Percentiles rank a stretch among this genome's conserved stretches.
phyloP scores from a whole-genome alignment of 163 green algal species.

The Prototheca wickerhamii region DNA sequence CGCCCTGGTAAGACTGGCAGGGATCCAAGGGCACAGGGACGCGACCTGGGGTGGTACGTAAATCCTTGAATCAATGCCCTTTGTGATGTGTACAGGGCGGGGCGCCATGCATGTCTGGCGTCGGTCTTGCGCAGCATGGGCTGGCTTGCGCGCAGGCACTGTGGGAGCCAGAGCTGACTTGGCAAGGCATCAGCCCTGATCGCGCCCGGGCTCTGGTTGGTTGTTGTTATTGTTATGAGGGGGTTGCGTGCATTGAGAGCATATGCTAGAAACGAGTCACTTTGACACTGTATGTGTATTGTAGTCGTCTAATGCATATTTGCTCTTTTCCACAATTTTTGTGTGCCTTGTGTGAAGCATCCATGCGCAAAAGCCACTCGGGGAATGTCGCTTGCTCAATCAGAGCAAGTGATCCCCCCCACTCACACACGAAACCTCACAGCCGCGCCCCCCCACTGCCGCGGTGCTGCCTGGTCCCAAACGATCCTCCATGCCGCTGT shows the following conservation, averaged over 20 bases:
- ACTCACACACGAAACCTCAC: not conserved
- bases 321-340: too few relatives aligned
- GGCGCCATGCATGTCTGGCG: not conserved
- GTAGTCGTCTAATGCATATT: too few relatives aligned
- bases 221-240: too few relatives aligned
- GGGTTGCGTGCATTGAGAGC: too few relatives aligned
- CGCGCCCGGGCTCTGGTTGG: too few relatives aligned
- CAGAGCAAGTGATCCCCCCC: not conserved
- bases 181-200: too few relatives aligned
- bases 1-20: not conserved
- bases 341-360: not conserved
- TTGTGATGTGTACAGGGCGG: not conserved
- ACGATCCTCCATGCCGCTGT: not conserved
- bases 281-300: too few relatives aligned
- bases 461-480: not conserved
- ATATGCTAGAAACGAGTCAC: too few relatives aligned
- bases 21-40: not conserved
- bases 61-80: not conserved
- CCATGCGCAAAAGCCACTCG: not conserved
- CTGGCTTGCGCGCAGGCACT: too few relatives aligned
- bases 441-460: not conserved
- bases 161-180: too few relatives aligned
- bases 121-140: too few relatives aligned
- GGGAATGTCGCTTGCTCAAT: too few relatives aligned
- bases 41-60: not conserved